Evolutionary conservation across 495 filamentous ascomycete genomes (phyloP), one percentile per base, ranked within the genome.

Genomic region (Hypoxylon trugodes): DNA sequence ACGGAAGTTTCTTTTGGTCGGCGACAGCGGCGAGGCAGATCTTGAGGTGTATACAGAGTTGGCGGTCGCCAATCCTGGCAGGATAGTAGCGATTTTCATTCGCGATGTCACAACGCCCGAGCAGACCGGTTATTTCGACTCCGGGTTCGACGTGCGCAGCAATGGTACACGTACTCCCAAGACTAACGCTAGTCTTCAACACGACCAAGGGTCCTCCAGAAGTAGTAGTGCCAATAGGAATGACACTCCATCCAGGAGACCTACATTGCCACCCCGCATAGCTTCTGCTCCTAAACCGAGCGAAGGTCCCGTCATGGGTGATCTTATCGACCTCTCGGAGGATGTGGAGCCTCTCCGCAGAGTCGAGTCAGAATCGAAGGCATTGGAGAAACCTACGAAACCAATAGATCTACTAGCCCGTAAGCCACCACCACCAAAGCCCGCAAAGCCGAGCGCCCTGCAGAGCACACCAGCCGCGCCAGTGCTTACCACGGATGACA

Each of bases 41-140:
- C 81, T 98, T 2, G 95, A 98, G 73, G 92, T 99, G 0, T 99
- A 99, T 68, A 97, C 92, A 0, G 94, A 99, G 58, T 82, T 96
- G n/a, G 91, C 87, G 0, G 65, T 92, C 16, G 86, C 89, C 8
- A 89, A 96, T 71, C 95, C 92, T 0, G 90, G 90, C 0, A 82
- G 90, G 28, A 87, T 99, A 26, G 69, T 96, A 7, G 83, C 73
- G 0, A 84, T 99, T 25, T 99, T 96, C 72, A 97, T 99, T 58
- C 85, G 95, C 18, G 96, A 99, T 74, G 89, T 98, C 15, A 97
- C 96, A 0, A 96, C 92, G 0, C 79, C 88, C 4, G 79, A 85
- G 9, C 78, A 78, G 33, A 81, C 81, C 26, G 81, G 84, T 2
- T 96, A 93, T 70, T 96, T 96, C 68, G 91, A 96, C 57, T 79